Conservation (phyloP, 177 flowering plant genomes). For the Vitis hybrid region DNA sequence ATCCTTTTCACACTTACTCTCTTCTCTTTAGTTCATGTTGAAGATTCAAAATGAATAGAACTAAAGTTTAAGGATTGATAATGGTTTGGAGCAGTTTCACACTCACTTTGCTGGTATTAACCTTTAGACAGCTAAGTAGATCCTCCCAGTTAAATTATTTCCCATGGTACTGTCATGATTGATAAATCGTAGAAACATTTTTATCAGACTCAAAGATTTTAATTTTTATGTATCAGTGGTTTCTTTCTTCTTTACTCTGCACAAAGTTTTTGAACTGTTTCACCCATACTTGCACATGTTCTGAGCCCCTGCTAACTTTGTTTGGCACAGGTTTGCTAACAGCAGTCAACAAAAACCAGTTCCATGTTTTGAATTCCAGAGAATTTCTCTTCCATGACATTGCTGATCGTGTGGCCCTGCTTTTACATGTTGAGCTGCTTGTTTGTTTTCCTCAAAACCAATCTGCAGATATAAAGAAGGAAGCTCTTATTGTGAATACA, state of each 20-base stretch:
- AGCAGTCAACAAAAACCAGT: slow-evolving; percentile 20
- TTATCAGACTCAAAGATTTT: neutral
- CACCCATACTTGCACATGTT: neutral
- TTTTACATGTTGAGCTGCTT: slow-evolving; percentile 24
- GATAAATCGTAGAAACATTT: neutral
- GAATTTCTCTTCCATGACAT: slow-evolving; percentile 24
- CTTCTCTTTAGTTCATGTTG: too few relatives aligned
- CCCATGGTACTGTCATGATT: too few relatives aligned
- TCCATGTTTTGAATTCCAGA: slow-evolving; percentile 20
- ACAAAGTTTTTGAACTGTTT: neutral
- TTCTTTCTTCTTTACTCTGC: neutral
- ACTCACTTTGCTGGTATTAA: neutral
- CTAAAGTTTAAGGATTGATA: neutral
- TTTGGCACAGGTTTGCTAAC: slow-evolving; percentile 27
- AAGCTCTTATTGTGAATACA: slow-evolving; percentile 27
- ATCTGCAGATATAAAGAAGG: slow-evolving; percentile 5
- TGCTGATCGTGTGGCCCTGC: slow-evolving; percentile 31
- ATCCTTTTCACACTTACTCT: too few relatives aligned
- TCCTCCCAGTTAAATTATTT: neutral
- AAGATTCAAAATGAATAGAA: too few relatives aligned
- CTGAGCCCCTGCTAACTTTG: neutral
- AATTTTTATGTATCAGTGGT: neutral
- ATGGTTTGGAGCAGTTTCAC: neutral
- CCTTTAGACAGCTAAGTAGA: neutral
- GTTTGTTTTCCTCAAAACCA: slow-evolving; percentile 10